phyloP scores from a whole-genome alignment of 257 asterid genomes.

The Osmanthus fragrans region DNA sequence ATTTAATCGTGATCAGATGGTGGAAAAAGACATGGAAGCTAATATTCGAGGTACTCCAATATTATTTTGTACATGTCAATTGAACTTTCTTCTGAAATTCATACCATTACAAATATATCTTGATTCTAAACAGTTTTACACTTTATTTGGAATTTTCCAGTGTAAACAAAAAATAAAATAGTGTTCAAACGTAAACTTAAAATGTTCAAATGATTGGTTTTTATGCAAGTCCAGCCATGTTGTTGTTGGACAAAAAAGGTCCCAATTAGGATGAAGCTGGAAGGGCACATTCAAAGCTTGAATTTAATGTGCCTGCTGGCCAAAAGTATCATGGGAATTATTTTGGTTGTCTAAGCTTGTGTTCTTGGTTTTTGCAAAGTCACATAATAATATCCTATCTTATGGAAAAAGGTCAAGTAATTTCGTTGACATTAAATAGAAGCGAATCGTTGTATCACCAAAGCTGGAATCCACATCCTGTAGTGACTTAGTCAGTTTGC shows the following conservation, averaged over 20 bases:
- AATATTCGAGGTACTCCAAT: constrained; percentile 45
- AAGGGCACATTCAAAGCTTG: not conserved
- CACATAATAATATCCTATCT: not conserved
- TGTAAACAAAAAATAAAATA: not conserved
- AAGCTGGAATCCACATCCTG: not conserved
- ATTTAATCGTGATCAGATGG: constrained; percentile 39
- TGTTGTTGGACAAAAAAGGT: not conserved
- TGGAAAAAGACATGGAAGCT: constrained; percentile 53
- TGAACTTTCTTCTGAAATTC: constrained; percentile 1
- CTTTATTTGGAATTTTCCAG: not conserved
- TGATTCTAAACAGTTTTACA: not conserved
- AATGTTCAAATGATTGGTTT: not conserved
- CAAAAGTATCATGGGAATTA: not conserved
- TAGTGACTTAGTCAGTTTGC: not conserved
- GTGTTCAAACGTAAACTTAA: not conserved
- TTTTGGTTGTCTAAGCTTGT: not conserved
- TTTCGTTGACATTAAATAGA: not conserved
- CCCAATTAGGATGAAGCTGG: not conserved
- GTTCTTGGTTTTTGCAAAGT: not conserved
- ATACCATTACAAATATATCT: not conserved
- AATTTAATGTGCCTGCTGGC: not conserved
- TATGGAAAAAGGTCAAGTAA: not conserved
- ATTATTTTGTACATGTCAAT: not conserved
- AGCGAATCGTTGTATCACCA: not conserved
- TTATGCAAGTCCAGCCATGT: not conserved